Evolutionary conservation across 1,284 basidiomycete species (phyloP).

Genomic region (Amylostereum areolatum): DNA sequence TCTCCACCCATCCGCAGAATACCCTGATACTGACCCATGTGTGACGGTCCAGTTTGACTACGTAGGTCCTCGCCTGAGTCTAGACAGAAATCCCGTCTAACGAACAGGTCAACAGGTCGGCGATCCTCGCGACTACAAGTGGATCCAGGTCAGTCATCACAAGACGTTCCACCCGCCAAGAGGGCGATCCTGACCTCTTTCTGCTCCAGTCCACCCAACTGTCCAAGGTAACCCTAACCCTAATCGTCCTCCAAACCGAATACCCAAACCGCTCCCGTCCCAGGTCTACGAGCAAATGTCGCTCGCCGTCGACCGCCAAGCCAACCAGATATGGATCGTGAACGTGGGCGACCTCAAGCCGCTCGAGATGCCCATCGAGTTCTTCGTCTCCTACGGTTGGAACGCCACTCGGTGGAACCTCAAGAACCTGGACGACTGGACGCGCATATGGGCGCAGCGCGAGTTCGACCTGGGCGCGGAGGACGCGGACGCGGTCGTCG

Average conservation of each 20-base stretch:
- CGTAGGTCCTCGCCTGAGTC: conserved; percentile 18
- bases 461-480: conserved; percentile 49
- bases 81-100: neutral
- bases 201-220: conserved; percentile 17
- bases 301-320: conserved; percentile 50
- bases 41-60: conserved; percentile 17
- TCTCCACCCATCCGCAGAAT: neutral
- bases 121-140: conserved; percentile 53
- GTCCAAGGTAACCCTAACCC: conserved; percentile 16
- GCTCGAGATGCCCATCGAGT: conserved; percentile 65
- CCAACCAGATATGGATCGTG: conserved; percentile 51
- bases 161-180: neutral
- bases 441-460: conserved; percentile 53
- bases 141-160: conserved; percentile 40
- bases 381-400: conserved; percentile 62
- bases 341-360: conserved; percentile 72
- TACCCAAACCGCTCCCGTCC: no score
- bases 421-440: conserved; percentile 48
- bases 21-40: neutral
- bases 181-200: neutral
- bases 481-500: conserved; percentile 36
- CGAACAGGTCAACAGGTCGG: conserved; percentile 34
- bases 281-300: conserved; percentile 59
- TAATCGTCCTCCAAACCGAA: no score
- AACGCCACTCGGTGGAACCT: conserved; percentile 47